These are phyloP conservation scores for Talaromyces adpressus DNA, from an alignment of 495 filamentous ascomycete genomes.

Conservation along the genomic window DNA sequence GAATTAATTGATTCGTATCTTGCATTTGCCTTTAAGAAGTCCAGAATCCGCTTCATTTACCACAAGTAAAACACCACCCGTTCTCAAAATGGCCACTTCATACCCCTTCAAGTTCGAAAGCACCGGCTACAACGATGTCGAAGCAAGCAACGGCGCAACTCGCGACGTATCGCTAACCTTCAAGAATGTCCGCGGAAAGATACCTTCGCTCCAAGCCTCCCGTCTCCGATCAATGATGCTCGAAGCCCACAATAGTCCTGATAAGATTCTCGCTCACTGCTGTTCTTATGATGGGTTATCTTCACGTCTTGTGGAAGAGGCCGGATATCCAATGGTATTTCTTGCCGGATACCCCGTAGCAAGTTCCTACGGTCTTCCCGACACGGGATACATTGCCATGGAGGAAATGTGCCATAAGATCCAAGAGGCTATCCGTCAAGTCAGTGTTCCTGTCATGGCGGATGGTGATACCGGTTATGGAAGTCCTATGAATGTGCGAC, in stretches of 20 bases:
- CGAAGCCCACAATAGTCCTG: slow-evolving; percentile 24
- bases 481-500: slow-evolving; percentile 33
- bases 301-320: slow-evolving; percentile 32
- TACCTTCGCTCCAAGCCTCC: slow-evolving; percentile 25
- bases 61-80: slow-evolving; percentile 1
- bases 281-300: slow-evolving; percentile 33
- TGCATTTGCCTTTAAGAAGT: slow-evolving; percentile 13
- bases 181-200: slow-evolving; percentile 21
- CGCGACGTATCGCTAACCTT: slow-evolving; percentile 11
- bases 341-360: slow-evolving; percentile 28
- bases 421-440: slow-evolving; percentile 27
- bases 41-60: slow-evolving; percentile 19
- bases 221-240: slow-evolving; percentile 31
- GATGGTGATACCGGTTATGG: slow-evolving; percentile 38
- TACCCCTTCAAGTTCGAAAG: slow-evolving; percentile 4
- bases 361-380: slow-evolving; percentile 30
- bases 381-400: slow-evolving; percentile 38
- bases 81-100: slow-evolving; percentile 12
- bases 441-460: slow-evolving; percentile 29
- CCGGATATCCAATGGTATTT: slow-evolving; percentile 33
- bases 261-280: slow-evolving; percentile 30
- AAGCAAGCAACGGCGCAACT: background rate
- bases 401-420: slow-evolving; percentile 35
- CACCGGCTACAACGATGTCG: background rate
- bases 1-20: background rate